Evolutionary conservation across 164 flowering plant genomes (phyloP).

Genomic region (Vitis riparia): DNA sequence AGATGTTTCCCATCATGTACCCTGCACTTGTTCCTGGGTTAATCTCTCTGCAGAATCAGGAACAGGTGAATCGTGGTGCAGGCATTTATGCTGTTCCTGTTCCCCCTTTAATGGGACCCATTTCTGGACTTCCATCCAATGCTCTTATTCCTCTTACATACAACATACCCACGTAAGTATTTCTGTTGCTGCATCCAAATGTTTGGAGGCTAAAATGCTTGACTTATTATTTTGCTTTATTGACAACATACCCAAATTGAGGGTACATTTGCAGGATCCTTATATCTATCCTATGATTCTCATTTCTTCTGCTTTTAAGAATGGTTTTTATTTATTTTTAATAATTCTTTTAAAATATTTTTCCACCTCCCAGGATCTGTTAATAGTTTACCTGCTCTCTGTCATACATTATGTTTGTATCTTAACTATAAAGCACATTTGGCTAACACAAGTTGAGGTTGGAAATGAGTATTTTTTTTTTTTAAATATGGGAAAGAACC

Average conservation of each 20-base stretch:
- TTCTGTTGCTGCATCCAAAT: neutral
- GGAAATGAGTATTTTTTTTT: no score
- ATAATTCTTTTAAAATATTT: no score
- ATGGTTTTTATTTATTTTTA: no score
- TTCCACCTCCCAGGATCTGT: no score
- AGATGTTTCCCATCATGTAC: slow-evolving; percentile 63
- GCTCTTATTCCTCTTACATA: slow-evolving; percentile 84
- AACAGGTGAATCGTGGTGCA: slow-evolving; percentile 68
- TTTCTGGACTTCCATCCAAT: slow-evolving; percentile 60
- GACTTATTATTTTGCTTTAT: neutral
- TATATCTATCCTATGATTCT: neutral
- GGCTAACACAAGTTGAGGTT: no score
- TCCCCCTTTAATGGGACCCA: slow-evolving; percentile 51
- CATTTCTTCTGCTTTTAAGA: no score
- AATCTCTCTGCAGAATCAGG: slow-evolving; percentile 46
- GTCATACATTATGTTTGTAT: no score
- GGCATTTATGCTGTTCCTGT: slow-evolving; percentile 93
- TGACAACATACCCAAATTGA: no score
- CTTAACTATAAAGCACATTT: no score
- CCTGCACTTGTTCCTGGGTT: slow-evolving; percentile 62
- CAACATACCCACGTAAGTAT: slow-evolving; percentile 77
- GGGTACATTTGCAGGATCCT: no score
- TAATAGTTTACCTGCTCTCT: no score
- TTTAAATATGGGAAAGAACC: no score
- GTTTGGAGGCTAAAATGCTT: neutral